Evolutionary conservation across 2,329 filamentous ascomycete species (phyloP), one percentile per base, ranked within the genome.

Genomic region (Didymella lethalis): DNA sequence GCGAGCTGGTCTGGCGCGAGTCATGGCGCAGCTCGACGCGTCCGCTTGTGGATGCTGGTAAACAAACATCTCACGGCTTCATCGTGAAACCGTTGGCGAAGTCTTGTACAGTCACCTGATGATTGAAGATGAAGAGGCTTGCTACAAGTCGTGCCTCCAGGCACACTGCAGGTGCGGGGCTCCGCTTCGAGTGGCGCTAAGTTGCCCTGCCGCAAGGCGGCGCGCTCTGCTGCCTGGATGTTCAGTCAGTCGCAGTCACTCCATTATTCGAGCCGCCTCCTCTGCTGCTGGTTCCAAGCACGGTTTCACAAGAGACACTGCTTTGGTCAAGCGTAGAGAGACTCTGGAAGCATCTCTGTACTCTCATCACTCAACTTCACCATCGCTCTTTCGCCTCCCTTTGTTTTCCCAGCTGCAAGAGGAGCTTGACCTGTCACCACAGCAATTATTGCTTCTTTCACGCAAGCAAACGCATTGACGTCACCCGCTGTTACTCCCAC

Each of bases 151-250:
- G 23, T 31, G 29, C 46, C 29, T 34, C 12, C 38, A 18, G 25
- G 28, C 14, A 29, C 28, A 29, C 29, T 32, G 31, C 44, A 48
- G 29, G 49, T 53, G 49, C 38, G 55, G 55, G 55, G 55, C 4
- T 40, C 36, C 36, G 20, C 34, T 38, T 18, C 34, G 34, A 40
- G 14, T n/a, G n/a, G 36, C 56, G 51, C 61, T 57, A 57, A 44
- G 14, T 32, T 5, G 28, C 46, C 41, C 18, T 23, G 31, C 48
- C 26, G 26, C 44, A 38, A 8, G 31, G 50, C 48, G 44, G 53
- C 41, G 47, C 31, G 45, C 43, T 55, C 56, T 64, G 58, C 57
- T 66, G 66, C 66, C 67, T 68, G 57, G 64, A 60, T 52, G 54
- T 41, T 53, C 55, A 48, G 48, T 58, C 38, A 43, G 41, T 55